Percentiles rank a stretch among this genome's conserved stretches.
Evolutionary conservation across 768 basidiomycete genomes (phyloP).

Genomic region (Rhodosporidiobolus sp.): DNA sequence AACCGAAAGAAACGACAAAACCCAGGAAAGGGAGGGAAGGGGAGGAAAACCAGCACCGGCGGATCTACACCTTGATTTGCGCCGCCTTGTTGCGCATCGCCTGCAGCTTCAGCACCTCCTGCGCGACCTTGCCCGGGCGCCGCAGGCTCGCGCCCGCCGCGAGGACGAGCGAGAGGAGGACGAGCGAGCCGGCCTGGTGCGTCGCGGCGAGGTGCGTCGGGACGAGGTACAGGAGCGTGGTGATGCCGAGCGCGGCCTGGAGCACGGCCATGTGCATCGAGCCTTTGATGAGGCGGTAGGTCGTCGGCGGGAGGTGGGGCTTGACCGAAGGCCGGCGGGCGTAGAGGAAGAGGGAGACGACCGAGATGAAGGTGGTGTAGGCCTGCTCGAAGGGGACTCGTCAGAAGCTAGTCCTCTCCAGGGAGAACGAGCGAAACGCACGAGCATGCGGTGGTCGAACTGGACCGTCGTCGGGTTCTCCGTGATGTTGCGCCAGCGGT

Average conservation of each 20-base stretch:
- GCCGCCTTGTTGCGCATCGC: slow-evolving; percentile 14
- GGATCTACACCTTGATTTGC: slow-evolving; percentile 10
- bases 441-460: slow-evolving; percentile 90
- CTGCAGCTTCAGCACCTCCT: slow-evolving; percentile 23
- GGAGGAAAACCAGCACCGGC: background rate
- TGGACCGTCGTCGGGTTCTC: slow-evolving; percentile 98
- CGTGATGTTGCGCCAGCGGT: slow-evolving; percentile 87
- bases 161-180: slow-evolving; percentile 75
- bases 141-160: slow-evolving; percentile 51
- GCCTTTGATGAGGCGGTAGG: slow-evolving; percentile 60
- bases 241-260: slow-evolving; percentile 72
- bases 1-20: background rate
- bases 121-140: slow-evolving; percentile 22
- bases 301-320: slow-evolving; percentile 27
- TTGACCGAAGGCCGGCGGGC: slow-evolving; percentile 50
- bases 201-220: slow-evolving; percentile 86
- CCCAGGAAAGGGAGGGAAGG: no score
- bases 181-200: slow-evolving; percentile 92
- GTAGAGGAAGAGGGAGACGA: slow-evolving; percentile 62
- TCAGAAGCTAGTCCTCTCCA: no score
- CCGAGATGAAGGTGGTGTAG: slow-evolving; percentile 72
- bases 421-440: slow-evolving; percentile 43
- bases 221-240: slow-evolving; percentile 86
- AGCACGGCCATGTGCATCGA: slow-evolving; percentile 52
- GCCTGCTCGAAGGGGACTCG: slow-evolving; percentile 56